Evolutionary conservation across 2,329 filamentous ascomycete species (phyloP), one percentile per base, ranked within the genome.

Genomic region (Colletotrichum nymphaeae): DNA sequence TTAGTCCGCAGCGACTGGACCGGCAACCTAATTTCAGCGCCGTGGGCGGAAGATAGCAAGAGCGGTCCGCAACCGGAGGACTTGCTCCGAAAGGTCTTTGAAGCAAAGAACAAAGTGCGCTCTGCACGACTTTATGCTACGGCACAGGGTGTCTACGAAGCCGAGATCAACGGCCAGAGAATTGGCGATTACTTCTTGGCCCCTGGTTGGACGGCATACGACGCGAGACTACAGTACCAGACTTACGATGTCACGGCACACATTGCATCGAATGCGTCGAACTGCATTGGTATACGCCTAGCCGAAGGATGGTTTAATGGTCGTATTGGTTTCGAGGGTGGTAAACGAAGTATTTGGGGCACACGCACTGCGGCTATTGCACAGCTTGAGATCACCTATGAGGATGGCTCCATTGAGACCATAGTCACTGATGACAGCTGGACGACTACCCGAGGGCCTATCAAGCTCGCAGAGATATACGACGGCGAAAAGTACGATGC

Each of bases 161-260:
- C 84, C 0, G 82, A 83, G 37, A 84, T 89, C 72, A 89, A 90
- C 63, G 86, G 85, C 0, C 71, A 78, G 0, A 77, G 78, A 5
- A 82, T 88, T 2, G 83, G 84, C 0, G 82, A 84, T 42, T 68
- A 79, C 5, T 81, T 84, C 5, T 79, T 89, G 46, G 85, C 87
- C 24, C 88, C 88, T 0, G 88, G 88, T 0, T 90, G 87, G 86
- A 85, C 86, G 56, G 84, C 84, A 3, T 91, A 90, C 74, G 79
- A 84, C 0, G 78, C 86, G 59, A 82, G 88, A 0, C 83, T 87
- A n/a, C 80, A 83, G 1, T 91, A 90, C 72, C 84, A 90, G 68
- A 87, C 85, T 0, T 88, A 87, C 67, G 87, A 91, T 72, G 85
- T 90, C 1, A 84, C 83, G 0, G 69, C 79, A 0, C 78, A 86